Conservation (phyloP, 331 rosid genomes). For the Quercus phellos region DNA sequence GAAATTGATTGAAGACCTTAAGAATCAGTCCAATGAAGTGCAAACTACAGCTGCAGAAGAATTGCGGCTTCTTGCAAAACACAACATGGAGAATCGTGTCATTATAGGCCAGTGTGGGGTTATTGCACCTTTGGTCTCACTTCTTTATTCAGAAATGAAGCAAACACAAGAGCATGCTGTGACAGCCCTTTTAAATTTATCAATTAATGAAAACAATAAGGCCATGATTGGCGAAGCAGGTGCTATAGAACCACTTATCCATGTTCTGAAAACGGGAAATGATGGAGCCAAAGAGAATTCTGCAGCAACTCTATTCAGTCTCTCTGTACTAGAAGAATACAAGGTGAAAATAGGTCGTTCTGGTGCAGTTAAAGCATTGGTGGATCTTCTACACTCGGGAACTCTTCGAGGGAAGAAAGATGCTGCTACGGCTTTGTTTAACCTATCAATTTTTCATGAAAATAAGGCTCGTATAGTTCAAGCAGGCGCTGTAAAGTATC, state of each 20-base stretch:
- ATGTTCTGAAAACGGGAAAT: conserved; percentile 76
- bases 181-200: conserved; percentile 81
- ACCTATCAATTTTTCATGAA: conserved; percentile 81
- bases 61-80: conserved; percentile 74
- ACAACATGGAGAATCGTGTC: conserved; percentile 71
- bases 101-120: conserved; percentile 68
- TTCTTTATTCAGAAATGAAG: conserved; percentile 57
- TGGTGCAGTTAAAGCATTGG: conserved; percentile 81
- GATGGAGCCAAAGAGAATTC: conserved; percentile 86
- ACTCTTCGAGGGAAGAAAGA: conserved; percentile 92
- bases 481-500: conserved; percentile 82
- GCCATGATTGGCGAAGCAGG: conserved; percentile 75
- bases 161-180: conserved; percentile 86
- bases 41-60: conserved; percentile 81
- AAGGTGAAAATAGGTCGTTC: conserved; percentile 90
- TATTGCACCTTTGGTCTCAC: conserved; percentile 52
- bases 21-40: conserved; percentile 46
- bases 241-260: conserved; percentile 76
- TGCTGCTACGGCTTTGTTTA: conserved; percentile 86
- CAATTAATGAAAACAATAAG: conserved; percentile 70
- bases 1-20: conserved; percentile 69
- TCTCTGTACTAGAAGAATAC: conserved; percentile 68
- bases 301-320: conserved; percentile 87
- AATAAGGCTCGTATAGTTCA: conserved; percentile 89
- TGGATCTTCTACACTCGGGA: conserved; percentile 75